Evolutionary conservation across 495 filamentous ascomycete genomes (phyloP), one percentile per base, ranked within the genome.

Genomic region (Hypoxylon fragiforme): DNA sequence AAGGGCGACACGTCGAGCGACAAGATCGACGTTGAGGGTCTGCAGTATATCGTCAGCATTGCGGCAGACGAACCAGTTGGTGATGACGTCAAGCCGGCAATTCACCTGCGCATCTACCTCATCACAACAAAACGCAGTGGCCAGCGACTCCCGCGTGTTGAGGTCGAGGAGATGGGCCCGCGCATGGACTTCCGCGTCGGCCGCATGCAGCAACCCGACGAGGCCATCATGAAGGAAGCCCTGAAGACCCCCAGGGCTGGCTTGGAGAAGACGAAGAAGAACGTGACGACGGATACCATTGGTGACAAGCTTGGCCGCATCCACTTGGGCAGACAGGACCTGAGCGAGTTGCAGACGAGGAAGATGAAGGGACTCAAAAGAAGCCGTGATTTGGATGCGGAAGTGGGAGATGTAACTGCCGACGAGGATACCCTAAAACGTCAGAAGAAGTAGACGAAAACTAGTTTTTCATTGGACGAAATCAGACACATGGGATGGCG

Each of bases 311-410:
- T 97, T 44, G 94, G 95, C 45, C 82, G 91, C 48, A 90, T 98
- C 47, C 95, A 98, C 74, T 71, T 94, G 20, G 90, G 87, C 66
- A 91, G 88, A 78, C 90, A 97, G 72, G 92, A 97, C 74, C 78
- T 98, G 28, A 78, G 76, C 51, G 80, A 85, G 53, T 69, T 98
- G 72, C 94, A 97, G 82, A 96, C 90, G 37, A 82, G 94, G 66
- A 98, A 98, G 85, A 97, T 98, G 92, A 98, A 98, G 84, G 94
- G 94, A 50, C 71, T 98, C 57, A 97, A 97, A 82, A 78, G 95
- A 42, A 79, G 80, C 19, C 73, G 85, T 14, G 82, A 84, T 51
- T 77, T 82, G 15, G 83, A 77, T 2, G 77, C 72, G 16, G 77
- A 72, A 20, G 74, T 47, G 20, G 44, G 1, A 18, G 44, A 31